These are phyloP conservation scores for Magnolia sinica DNA, from an alignment of 164 flowering plant species.

Conservation along the genomic window DNA sequence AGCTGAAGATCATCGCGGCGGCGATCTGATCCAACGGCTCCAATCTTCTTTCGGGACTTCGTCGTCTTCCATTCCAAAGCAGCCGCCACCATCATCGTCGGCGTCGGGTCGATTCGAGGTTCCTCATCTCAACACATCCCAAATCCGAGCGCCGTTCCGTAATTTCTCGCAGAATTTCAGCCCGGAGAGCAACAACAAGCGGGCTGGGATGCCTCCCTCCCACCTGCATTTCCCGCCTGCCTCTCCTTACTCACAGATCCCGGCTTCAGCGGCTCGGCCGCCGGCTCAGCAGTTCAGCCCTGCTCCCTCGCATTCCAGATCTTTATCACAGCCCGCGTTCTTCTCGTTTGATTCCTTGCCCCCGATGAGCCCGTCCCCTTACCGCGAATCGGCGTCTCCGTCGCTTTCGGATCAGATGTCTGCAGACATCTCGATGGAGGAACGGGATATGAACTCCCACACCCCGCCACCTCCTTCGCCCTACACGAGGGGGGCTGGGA, in stretches of 20 bases:
- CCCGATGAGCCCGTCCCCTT: conserved; percentile 77
- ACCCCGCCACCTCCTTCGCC: conserved; percentile 29
- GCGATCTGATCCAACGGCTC: conserved; percentile 47
- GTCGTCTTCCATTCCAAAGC: conserved; percentile 41
- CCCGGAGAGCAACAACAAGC: conserved; percentile 39
- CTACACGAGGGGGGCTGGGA: conserved; percentile 13
- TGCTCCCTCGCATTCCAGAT: conserved; percentile 69
- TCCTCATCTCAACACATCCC: conserved; percentile 50
- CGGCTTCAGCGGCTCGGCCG: conserved; percentile 29
- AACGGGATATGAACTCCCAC: conserved; percentile 41
- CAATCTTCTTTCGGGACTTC: conserved; percentile 68
- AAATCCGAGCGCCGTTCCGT: conserved; percentile 42
- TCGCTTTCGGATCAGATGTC: conserved; percentile 39
- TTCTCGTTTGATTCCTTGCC: conserved; percentile 80
- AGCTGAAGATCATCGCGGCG: conserved; percentile 35
- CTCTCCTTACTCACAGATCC: conserved; percentile 70
- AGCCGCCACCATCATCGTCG: conserved; percentile 21
- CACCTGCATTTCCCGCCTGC: conserved; percentile 77
- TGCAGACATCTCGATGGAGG: conserved; percentile 69
- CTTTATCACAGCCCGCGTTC: conserved; percentile 77
- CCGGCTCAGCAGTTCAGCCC: conserved; percentile 41
- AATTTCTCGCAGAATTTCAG: conserved; percentile 43
- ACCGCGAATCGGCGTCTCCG: conserved; percentile 42
- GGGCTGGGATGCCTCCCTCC: conserved; percentile 81
- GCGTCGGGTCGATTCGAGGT: conserved; percentile 44